Conservation (phyloP, 306 rosid genomes). For the Glycine latifolia region DNA sequence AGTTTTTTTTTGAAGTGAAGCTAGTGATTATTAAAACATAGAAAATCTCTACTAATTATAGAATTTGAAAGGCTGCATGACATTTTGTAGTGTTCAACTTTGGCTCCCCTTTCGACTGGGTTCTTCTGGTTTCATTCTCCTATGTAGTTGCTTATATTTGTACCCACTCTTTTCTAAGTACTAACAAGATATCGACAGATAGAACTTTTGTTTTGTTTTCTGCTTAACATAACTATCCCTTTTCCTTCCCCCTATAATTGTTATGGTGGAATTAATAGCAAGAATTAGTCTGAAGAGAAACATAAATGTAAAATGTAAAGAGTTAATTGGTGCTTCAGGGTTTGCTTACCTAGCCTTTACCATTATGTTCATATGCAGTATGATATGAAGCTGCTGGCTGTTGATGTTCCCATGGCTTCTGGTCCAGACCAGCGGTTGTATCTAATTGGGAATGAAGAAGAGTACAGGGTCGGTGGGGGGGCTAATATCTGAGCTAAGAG, state of each 20-base stretch:
- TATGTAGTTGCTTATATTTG: too few species aligned
- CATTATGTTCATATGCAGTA: constrained; percentile 64
- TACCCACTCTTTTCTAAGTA: too few species aligned
- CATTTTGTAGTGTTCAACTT: too few species aligned
- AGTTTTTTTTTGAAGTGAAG: too few species aligned
- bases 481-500: constrained; percentile 78
- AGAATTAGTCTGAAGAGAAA: constrained; percentile 27
- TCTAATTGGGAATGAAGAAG: constrained; percentile 80
- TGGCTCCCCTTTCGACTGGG: too few species aligned
- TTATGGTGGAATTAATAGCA: constrained; percentile 1
- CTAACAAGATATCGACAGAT: too few species aligned
- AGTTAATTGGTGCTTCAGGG: constrained; percentile 1
- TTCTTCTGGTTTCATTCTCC: too few species aligned
- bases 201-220: too few species aligned
- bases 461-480: constrained; percentile 92
- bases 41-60: too few species aligned
- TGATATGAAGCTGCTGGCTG: constrained; percentile 88
- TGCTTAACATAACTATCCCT: not conserved
- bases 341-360: constrained; percentile 37
- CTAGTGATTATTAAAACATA: too few species aligned
- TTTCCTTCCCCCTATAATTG: not conserved
- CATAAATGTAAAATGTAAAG: not conserved
- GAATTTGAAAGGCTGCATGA: too few species aligned
- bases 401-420: constrained; percentile 95
- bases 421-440: constrained; percentile 92